These are phyloP conservation scores for Nectriaceae sp. DNA, from an alignment of 2,329 filamentous ascomycete species.

Conservation along the genomic window DNA sequence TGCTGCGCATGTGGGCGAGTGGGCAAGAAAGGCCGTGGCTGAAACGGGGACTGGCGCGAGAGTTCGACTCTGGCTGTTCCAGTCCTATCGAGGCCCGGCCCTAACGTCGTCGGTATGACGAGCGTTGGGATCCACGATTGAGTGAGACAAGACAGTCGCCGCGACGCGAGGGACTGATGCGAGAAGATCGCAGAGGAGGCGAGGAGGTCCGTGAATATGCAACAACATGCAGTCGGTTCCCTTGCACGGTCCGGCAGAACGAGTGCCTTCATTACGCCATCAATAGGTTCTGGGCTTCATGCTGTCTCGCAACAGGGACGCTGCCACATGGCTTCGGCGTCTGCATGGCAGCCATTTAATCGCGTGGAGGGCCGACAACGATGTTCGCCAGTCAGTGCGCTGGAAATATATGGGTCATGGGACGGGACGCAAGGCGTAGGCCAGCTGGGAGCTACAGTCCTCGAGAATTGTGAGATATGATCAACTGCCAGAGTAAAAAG, in stretches of 20 bases:
- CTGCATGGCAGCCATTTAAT: not conserved
- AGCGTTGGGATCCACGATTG: conserved; percentile 1
- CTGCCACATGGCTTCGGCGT: conserved; percentile 16
- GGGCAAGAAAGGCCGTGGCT: not conserved
- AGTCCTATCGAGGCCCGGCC: not conserved
- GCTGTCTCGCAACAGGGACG: conserved; percentile 6
- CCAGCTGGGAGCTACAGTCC: conserved; percentile 4
- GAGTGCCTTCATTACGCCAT: not conserved
- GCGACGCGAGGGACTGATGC: conserved; percentile 6
- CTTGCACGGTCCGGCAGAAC: not conserved
- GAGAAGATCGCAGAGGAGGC: too few relatives aligned
- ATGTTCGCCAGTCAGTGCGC: not conserved
- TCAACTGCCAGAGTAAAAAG: conserved; percentile 10
- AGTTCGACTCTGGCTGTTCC: too few relatives aligned
- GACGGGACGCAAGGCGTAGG: conserved; percentile 10
- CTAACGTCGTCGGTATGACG: not conserved
- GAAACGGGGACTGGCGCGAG: not conserved
- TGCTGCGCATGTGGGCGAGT: not conserved
- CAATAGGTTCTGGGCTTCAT: not conserved
- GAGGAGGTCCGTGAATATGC: conserved; percentile 1
- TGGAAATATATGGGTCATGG: not conserved
- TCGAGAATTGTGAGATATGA: conserved; percentile 17
- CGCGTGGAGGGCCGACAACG: not conserved
- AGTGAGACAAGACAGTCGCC: conserved; percentile 7
- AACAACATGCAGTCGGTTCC: not conserved